Evolutionary conservation across 768 basidiomycete genomes (phyloP), one percentile per base, ranked within the genome.

Genomic region (Mycena amicta): DNA sequence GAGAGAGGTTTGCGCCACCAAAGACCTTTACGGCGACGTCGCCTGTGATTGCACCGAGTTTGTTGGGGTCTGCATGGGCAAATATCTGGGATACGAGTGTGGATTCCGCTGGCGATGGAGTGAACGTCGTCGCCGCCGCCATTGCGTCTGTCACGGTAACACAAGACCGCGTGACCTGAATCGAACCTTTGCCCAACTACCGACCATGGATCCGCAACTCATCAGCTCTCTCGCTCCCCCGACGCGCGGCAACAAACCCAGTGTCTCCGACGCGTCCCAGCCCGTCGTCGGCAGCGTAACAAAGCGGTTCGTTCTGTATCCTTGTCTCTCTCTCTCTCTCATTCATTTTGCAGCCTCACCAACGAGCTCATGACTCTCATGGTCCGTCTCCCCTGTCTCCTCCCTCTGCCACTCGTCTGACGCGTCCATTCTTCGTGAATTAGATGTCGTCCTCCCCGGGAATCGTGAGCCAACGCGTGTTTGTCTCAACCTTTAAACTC

Each of bases 401-500:
- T 11, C 25, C 20, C 27, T 33, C 37, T 52, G 49, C 23, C 43
- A 20, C 16, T 22, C 28, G 29, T 50, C 54, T 53, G 47, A 22
- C 52, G 28, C 28, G 53, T 39, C n/a, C n/a, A n/a, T n/a, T n/a
- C n/a, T n/a, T n/a, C n/a, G n/a, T n/a, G n/a, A n/a, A 27, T 22
- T 58, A 93, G 92, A 93, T 93, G 91, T 89, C 91, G 56, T 84
- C 89, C 41, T 90, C 90, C n/a, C 88, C 91, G 46, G 92, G 91
- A 57, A 92, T 93, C 65, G 92, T 94, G 57, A 68, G 89, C 11
- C 16, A 13, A 6, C 27, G 13, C 30, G 37, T 8, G 3, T 25
- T 26, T 20, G 53, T 20, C 30, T 39, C 16, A 28, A 25, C 22
- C 43, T 27, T 50, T 29, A 57, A 53, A 56, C 30, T 31, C 50